phyloP scores from a whole-genome alignment of 2,329 filamentous ascomycete species.

The Sclerotinia spermophila region DNA sequence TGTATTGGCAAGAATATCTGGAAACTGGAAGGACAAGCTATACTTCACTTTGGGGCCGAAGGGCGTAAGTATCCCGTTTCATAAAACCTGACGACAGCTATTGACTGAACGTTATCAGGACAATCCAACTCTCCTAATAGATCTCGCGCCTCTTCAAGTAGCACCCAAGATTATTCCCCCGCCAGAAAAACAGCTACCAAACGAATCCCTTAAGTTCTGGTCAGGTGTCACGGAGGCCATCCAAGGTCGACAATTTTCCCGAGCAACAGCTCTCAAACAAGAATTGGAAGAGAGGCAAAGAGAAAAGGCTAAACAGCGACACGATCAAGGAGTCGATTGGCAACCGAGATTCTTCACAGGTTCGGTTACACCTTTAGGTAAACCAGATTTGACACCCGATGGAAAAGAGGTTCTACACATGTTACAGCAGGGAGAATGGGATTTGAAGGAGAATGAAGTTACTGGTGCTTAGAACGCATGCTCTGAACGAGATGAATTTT shows the following conservation, averaged over 20 bases:
- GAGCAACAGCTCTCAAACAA: constrained; percentile 82
- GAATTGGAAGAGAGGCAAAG: constrained; percentile 90
- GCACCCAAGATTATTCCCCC: constrained; percentile 78
- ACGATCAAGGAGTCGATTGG: constrained; percentile 67
- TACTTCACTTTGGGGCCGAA: constrained; percentile 58
- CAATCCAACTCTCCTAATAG: constrained; percentile 70
- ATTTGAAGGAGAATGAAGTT: constrained; percentile 32
- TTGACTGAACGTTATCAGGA: constrained; percentile 43
- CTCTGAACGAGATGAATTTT: neutral
- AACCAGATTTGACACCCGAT: constrained; percentile 59
- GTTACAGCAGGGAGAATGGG: constrained; percentile 46
- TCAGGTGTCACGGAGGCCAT: constrained; percentile 83
- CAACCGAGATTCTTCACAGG: constrained; percentile 82
- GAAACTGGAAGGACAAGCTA: constrained; percentile 76
- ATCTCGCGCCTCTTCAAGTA: constrained; percentile 78
- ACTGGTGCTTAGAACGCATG: constrained; percentile 7
- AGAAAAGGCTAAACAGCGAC: constrained; percentile 76
- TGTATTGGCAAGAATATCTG: constrained; percentile 75
- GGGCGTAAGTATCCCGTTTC: constrained; percentile 46
- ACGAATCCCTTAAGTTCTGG: constrained; percentile 91
- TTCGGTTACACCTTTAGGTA: constrained; percentile 55
- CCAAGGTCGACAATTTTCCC: constrained; percentile 71
- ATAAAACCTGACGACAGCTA: constrained; percentile 35
- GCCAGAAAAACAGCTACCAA: constrained; percentile 71
- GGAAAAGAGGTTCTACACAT: constrained; percentile 55